Evolutionary conservation across 2,329 filamentous ascomycete species (phyloP), one percentile per base, ranked within the genome.

Genomic region (Diaporthe sp.): DNA sequence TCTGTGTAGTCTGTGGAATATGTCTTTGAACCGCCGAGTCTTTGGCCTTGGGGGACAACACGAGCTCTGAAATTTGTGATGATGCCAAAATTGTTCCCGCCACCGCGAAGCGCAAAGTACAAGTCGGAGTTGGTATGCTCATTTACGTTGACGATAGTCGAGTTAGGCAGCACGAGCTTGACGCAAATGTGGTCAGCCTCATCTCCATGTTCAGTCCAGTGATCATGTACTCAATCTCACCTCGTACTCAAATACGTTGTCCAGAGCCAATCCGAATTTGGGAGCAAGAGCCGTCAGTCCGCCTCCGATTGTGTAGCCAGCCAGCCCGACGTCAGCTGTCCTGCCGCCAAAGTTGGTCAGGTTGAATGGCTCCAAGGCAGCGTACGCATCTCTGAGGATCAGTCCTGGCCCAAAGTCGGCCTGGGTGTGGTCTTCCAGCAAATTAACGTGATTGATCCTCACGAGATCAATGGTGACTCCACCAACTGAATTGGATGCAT

Each of bases 271-370:
- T 22, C 60, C 60, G 60, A 47, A 65, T 17, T 47, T 65, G 42
- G 60, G 60, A 6, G 7, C 37, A 47, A 65, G 60, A 47, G 60
- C 39, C 17, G 60, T 44, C 60, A 65, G 42, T 22, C 60, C 60
- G 39, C 60, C 60, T 7, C 60, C 60, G 25, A 65, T 47, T 22
- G 60, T 65, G 17, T 47, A 65, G 17, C 60, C 60, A 8, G 39
- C 60, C n/a, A 65, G 60, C 13, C 60, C 60, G n/a, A 65, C 60
- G 17, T 65, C 60, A 47, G 60, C 60, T 44, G 60, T 65, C 42
- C 60, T 47, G 42, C 60, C 60, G 25, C 60, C 60, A 2, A 65
- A 31, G 25, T 65, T 65, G 60, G 39, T 28, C 39, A 65, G 6
- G 17, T 65, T 47, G n/a, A 47, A 65, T 20, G 60, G 60, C 60